Evolutionary conservation across 1,284 basidiomycete genomes (phyloP), one percentile per base, ranked within the genome.

Genomic region (Cutaneotrichosporon curvatum): DNA sequence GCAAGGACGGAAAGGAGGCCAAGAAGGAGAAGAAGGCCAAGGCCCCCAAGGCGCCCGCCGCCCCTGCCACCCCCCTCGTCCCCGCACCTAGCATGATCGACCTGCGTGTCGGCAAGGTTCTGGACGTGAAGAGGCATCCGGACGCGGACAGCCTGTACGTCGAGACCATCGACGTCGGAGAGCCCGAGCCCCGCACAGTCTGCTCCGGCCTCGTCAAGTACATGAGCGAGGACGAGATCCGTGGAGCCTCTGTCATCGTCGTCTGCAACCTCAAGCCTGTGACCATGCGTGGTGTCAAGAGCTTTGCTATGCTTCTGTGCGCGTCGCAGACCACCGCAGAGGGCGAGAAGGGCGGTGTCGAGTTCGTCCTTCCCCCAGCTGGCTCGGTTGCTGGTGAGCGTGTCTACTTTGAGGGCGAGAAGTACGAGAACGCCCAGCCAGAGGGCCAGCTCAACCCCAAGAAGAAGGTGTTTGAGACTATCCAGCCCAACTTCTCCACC

Each of bases 391-490:
- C 90, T 4, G 92, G 92, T 34, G 92, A 96, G 48, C 78, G 85
- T 22, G 80, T 97, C 37, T 96, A 86, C 75, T 97, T 96, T 60
- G 91, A 96, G 63, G 91, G 90, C 12, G 70, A 78, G 18, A 81
- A 86, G 55, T 90, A 79, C 61, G 85, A 88, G 73, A 78, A 77
- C 60, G 80, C 78, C 2, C 77, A 75, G 21, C 85, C 90, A 2
- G 74, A 92, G 34, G 68, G 83, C 3, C 86, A 89, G 62, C 76
- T 96, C 53, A 95, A 94, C 72, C 91, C 91, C 10, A 96, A 96
- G 75, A 95, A 94, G 76, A 97, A 96, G 75, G 85, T 95, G 25
- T 96, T 94, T 60, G 92, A 96, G 74, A 84, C 87, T 0, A 81
- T 96, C 42, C 92, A 94, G 66, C 89, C 89, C 20, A 60, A 84